Evolutionary conservation across 768 basidiomycete species (phyloP).

Genomic region (Sarcodon sp.): DNA sequence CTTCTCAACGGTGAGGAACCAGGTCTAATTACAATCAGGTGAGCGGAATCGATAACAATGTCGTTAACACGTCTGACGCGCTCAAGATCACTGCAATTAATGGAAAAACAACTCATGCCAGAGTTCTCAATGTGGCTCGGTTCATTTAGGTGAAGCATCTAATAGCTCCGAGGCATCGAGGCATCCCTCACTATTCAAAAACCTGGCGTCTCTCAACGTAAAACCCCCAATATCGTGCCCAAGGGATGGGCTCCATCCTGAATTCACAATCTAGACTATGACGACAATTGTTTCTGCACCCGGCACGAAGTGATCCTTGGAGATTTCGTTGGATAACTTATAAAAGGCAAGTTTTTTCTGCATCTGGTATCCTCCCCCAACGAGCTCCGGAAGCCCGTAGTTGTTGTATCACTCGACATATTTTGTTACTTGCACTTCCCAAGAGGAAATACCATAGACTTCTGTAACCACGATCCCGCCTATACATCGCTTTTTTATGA

Average conservation of each 20-base stretch:
- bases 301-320: no score
- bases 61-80: constrained; percentile 1
- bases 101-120: constrained; percentile 34
- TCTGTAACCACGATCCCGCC: no score
- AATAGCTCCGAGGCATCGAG: constrained; percentile 38
- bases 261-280: no score
- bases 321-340: no score
- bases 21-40: constrained; percentile 54
- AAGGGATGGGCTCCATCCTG: constrained; percentile 7
- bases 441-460: no score
- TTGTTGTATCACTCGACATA: no score
- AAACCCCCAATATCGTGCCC: constrained; percentile 44
- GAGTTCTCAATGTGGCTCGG: constrained; percentile 36
- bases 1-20: constrained; percentile 34
- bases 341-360: no score
- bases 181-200: constrained; percentile 46
- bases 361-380: no score
- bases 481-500: no score
- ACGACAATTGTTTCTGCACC: no score
- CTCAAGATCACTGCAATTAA: constrained; percentile 48
- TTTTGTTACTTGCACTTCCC: no score
- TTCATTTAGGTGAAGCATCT: constrained; percentile 36
- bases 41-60: constrained; percentile 9
- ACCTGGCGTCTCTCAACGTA: constrained; percentile 29
- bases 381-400: no score